Percentiles rank a stretch among this genome's conserved stretches.
phyloP scores from a whole-genome alignment of 371 early-diverging fungal species.

The Mortierella sp. region DNA sequence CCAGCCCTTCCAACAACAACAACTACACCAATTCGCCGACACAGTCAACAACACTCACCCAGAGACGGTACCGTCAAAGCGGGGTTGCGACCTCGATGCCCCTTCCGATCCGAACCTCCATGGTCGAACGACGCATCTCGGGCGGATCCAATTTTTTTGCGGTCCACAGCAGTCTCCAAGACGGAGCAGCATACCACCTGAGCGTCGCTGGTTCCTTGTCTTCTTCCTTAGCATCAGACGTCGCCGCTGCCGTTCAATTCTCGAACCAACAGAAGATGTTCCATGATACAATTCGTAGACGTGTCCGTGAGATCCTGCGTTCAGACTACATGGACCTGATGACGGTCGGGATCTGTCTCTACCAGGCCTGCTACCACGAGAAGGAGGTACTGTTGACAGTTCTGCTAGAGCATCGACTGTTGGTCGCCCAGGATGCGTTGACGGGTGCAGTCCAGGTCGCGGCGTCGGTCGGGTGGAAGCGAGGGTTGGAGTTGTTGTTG shows the following conservation, averaged over 20 bases:
- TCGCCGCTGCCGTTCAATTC: not conserved
- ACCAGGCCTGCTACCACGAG: slow-evolving; percentile 48
- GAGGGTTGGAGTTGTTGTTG: slow-evolving; percentile 46
- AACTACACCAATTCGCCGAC: not conserved
- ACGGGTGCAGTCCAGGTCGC: slow-evolving; percentile 54
- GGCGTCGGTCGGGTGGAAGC: slow-evolving; percentile 50
- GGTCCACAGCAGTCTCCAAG: not conserved
- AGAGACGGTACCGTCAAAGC: not conserved
- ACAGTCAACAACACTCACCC: not conserved
- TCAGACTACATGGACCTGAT: slow-evolving; percentile 48
- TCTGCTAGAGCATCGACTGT: slow-evolving; percentile 41
- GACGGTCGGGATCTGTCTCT: slow-evolving; percentile 52
- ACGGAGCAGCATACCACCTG: not conserved
- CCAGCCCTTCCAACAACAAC: not conserved
- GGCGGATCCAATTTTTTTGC: not conserved
- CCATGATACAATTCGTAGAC: slow-evolving; percentile 16
- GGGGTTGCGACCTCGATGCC: slow-evolving; percentile 29
- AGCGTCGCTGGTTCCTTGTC: not conserved
- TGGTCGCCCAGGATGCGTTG: slow-evolving; percentile 51
- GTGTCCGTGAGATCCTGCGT: slow-evolving; percentile 29
- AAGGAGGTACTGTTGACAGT: slow-evolving; percentile 32
- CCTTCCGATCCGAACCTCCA: slow-evolving; percentile 33
- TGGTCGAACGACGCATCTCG: slow-evolving; percentile 5
- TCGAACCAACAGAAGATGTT: slow-evolving; percentile 15
- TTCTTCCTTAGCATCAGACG: not conserved